A percentile compares a stretch with the other conserved stretches of the same genome.
Conservation (phyloP, 306 rosid genomes). For the Vigna trinervia region DNA sequence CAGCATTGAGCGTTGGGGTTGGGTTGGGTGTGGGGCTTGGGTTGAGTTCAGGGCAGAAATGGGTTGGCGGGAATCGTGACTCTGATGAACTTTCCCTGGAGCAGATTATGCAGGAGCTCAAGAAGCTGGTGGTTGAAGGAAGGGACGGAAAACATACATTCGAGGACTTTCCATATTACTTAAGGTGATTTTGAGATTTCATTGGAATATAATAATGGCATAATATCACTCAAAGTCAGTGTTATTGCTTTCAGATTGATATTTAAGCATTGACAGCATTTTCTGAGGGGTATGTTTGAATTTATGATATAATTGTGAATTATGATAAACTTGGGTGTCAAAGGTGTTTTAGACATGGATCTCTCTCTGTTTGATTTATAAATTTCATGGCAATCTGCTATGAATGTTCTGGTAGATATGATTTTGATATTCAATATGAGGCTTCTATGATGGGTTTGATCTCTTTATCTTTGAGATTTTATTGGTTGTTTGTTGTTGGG, state of each 20-base stretch:
- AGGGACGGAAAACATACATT: constrained; percentile 64
- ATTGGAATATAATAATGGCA: neutral
- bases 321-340: constrained; percentile 16
- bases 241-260: constrained; percentile 13
- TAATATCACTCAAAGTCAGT: neutral
- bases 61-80: constrained; percentile 73
- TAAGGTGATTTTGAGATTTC: constrained; percentile 63
- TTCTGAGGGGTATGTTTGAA: neutral
- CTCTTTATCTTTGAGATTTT: constrained; percentile 12
- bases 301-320: constrained; percentile 8
- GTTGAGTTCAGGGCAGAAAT: constrained; percentile 79
- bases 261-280: neutral
- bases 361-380: constrained; percentile 40
- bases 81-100: constrained; percentile 69
- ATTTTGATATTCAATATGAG: constrained; percentile 35
- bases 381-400: constrained; percentile 35
- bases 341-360: constrained; percentile 45
- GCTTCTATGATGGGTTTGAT: constrained; percentile 29
- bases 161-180: constrained; percentile 82
- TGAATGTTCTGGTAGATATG: constrained; percentile 31
- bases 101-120: constrained; percentile 75
- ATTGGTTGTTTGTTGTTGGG: constrained; percentile 27
- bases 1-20: constrained; percentile 96
- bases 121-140: constrained; percentile 68
- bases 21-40: constrained; percentile 96